Conservation (phyloP, 139 green algal genomes). For the Picochlorum sp. region DNA sequence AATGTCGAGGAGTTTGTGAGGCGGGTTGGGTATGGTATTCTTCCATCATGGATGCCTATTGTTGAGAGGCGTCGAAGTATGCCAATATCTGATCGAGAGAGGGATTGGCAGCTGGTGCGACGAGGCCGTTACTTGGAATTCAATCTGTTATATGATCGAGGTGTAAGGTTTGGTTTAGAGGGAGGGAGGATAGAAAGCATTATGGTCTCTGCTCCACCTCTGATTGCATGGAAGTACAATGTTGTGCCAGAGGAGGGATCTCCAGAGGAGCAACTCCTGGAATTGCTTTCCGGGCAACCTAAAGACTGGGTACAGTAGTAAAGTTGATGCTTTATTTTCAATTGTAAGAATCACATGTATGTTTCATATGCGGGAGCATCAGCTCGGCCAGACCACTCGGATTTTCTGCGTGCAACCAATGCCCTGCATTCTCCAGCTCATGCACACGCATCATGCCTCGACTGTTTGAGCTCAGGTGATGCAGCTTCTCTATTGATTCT, state of each 20-base stretch:
- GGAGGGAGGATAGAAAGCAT: conserved; percentile 84
- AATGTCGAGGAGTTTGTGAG: conserved; percentile 45
- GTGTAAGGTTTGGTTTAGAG: conserved; percentile 79
- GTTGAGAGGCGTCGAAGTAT: conserved; percentile 28
- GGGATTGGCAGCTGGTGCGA: conserved; percentile 84
- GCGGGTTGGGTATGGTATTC: conserved; percentile 53
- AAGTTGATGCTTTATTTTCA: background rate
- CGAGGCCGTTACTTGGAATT: conserved; percentile 92
- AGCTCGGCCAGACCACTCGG: conserved; percentile 46
- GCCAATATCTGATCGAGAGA: conserved; percentile 58
- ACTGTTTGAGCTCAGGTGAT: conserved; percentile 5
- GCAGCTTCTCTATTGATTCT: conserved; percentile 17
- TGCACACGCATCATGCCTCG: conserved; percentile 19
- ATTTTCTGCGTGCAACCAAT: conserved; percentile 77
- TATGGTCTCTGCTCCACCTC: conserved; percentile 90
- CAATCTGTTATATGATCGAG: conserved; percentile 96
- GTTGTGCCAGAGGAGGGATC: conserved; percentile 46
- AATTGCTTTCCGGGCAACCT: conserved; percentile 51
- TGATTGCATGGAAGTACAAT: conserved; percentile 81
- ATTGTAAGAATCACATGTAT: background rate
- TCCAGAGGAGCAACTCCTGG: conserved; percentile 50
- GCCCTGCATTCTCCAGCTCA: conserved; percentile 51
- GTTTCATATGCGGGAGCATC: conserved; percentile 16
- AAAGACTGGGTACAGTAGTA: background rate
- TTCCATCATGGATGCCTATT: conserved; percentile 70